Conservation (phyloP, 2,329 filamentous ascomycete genomes). For the Paecilomyces formosus region DNA sequence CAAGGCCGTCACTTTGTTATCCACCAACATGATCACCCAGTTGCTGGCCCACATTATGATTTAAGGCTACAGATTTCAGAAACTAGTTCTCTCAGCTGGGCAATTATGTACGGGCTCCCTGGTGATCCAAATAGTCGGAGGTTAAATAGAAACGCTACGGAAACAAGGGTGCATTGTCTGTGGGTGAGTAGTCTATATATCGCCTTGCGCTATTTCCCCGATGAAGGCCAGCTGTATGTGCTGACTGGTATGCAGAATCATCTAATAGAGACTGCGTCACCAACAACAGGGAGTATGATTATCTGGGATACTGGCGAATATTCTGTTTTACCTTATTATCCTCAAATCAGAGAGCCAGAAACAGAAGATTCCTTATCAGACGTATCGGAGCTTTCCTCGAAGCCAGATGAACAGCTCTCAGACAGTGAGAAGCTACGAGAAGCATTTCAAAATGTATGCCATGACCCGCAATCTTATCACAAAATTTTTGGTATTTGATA, state of each 20-base stretch:
- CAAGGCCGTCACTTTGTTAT: slow-evolving; percentile 57
- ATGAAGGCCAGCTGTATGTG: background rate
- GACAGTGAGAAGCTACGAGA: slow-evolving; percentile 41
- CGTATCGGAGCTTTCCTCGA: slow-evolving; percentile 6
- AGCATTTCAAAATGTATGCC: slow-evolving; percentile 42
- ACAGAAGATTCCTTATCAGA: slow-evolving; percentile 27
- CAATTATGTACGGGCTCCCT: slow-evolving; percentile 56
- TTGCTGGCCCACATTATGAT: slow-evolving; percentile 63
- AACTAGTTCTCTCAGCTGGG: slow-evolving; percentile 57
- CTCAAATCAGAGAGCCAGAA: slow-evolving; percentile 22
- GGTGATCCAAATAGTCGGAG: slow-evolving; percentile 50
- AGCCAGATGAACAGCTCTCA: slow-evolving; percentile 8
- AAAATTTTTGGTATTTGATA: background rate
- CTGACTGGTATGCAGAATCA: slow-evolving; percentile 42
- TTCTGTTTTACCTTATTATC: slow-evolving; percentile 42
- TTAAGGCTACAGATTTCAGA: slow-evolving; percentile 62
- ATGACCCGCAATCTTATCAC: background rate
- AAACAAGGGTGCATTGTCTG: slow-evolving; percentile 55
- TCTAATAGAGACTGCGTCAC: slow-evolving; percentile 52
- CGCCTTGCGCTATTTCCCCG: background rate
- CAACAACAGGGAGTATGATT: slow-evolving; percentile 49
- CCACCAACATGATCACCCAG: slow-evolving; percentile 66
- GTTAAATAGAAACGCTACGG: slow-evolving; percentile 53
- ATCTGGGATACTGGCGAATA: slow-evolving; percentile 59
- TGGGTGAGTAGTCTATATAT: slow-evolving; percentile 36